These are phyloP conservation scores for Pinus tabuliformis DNA, from an alignment of 75 land plant species.

Conservation along the genomic window DNA sequence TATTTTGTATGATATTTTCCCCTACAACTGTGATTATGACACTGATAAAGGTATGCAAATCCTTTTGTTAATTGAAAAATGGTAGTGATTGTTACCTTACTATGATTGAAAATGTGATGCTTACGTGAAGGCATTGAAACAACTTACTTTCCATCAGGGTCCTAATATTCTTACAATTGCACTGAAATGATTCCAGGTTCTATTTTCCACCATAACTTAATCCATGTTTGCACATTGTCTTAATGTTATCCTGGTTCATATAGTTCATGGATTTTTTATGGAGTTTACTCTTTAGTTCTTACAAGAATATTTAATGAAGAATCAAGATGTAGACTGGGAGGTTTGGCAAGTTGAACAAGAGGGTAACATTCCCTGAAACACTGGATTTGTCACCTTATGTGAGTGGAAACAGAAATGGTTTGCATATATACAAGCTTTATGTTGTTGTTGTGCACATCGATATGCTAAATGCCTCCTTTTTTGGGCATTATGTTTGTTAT, in stretches of 20 bases:
- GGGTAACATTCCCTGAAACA: conserved; percentile 72
- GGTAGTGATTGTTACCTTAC: not conserved
- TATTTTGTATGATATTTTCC: not conserved
- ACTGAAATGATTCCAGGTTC: conserved; percentile 91
- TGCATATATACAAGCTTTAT: conserved; percentile 71
- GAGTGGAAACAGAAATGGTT: conserved; percentile 49
- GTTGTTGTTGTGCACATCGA: conserved; percentile 97
- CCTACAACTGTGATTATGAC: not conserved
- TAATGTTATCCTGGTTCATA: conserved; percentile 3
- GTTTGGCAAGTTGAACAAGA: conserved; percentile 85
- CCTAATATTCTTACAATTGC: conserved; percentile 94
- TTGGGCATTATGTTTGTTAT: conserved; percentile 95
- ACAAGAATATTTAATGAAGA: not conserved
- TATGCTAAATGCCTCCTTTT: conserved; percentile 94
- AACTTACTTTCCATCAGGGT: conserved; percentile 66
- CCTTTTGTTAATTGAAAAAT: not conserved
- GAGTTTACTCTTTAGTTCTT: not conserved
- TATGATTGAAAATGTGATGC: conserved; percentile 67
- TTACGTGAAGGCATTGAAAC: conserved; percentile 91
- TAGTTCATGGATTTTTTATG: not conserved
- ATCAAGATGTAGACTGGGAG: conserved; percentile 66
- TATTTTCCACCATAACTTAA: not conserved
- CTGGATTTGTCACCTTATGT: conserved; percentile 76
- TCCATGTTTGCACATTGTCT: not conserved
- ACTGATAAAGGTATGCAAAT: not conserved